Evolutionary conservation across 2,329 filamentous ascomycete genomes (phyloP).

Genomic region (Fusarium pilosicola): DNA sequence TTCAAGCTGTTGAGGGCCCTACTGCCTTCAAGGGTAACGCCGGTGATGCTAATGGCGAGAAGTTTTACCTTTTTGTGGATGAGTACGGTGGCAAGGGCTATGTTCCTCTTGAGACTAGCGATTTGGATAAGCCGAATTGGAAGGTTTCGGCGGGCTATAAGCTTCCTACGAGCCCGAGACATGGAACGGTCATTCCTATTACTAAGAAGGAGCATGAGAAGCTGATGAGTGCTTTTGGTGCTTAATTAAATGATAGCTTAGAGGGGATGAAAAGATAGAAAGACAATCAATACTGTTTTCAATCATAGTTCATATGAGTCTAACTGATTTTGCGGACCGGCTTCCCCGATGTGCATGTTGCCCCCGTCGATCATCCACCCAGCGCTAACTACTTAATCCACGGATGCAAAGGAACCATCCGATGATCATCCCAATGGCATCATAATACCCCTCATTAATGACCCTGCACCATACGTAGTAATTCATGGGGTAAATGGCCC

Average conservation of each 20-base stretch:
- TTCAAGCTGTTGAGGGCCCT: slow-evolving; percentile 60
- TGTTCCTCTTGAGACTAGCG: slow-evolving; percentile 61
- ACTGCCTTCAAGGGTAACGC: slow-evolving; percentile 63
- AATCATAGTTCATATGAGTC: background rate
- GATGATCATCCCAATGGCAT: background rate
- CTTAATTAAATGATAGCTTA: background rate
- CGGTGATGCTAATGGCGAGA: slow-evolving; percentile 60
- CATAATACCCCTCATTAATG: slow-evolving; percentile 11
- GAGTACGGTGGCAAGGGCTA: slow-evolving; percentile 63
- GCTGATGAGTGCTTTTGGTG: slow-evolving; percentile 5
- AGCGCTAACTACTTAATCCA: background rate
- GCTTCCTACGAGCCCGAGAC: slow-evolving; percentile 60
- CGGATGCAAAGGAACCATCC: background rate
- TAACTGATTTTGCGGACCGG: background rate
- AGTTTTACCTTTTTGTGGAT: slow-evolving; percentile 66
- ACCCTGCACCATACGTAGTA: background rate
- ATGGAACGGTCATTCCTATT: slow-evolving; percentile 63
- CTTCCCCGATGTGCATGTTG: background rate
- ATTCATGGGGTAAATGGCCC: background rate
- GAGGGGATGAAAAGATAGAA: accelerated
- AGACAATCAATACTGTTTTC: background rate
- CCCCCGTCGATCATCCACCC: background rate
- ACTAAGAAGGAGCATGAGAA: slow-evolving; percentile 49
- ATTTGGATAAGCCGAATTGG: slow-evolving; percentile 61
- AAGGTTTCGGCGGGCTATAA: slow-evolving; percentile 56